Percentiles rank a stretch among this genome's conserved stretches.
These are phyloP conservation scores for Leptosphaerulina australis DNA, from an alignment of 2,329 filamentous ascomycete species.

Conservation along the genomic window DNA sequence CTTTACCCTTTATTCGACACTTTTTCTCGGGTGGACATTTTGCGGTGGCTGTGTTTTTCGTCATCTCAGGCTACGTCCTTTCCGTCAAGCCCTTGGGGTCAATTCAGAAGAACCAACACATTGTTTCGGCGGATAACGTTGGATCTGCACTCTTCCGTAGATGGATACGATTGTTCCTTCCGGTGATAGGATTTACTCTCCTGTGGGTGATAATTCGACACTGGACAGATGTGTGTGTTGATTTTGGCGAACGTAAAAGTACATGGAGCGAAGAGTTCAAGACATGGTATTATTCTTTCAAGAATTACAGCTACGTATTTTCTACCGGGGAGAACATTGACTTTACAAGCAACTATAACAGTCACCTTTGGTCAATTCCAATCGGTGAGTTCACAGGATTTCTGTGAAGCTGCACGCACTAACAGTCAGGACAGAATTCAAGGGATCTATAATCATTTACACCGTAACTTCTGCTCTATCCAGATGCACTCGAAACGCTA, in stretches of 20 bases:
- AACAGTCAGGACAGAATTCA: slow-evolving; percentile 36
- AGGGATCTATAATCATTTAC: slow-evolving; percentile 69
- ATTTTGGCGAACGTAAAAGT: slow-evolving; percentile 60
- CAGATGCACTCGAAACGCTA: slow-evolving; percentile 59
- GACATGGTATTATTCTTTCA: slow-evolving; percentile 49
- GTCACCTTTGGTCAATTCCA: slow-evolving; percentile 48
- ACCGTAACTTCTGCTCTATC: slow-evolving; percentile 63
- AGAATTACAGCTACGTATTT: slow-evolving; percentile 73
- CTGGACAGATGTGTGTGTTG: slow-evolving; percentile 34
- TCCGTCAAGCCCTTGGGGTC: slow-evolving; percentile 54
- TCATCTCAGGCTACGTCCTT: slow-evolving; percentile 61
- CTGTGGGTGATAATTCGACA: slow-evolving; percentile 62
- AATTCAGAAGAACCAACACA: slow-evolving; percentile 52
- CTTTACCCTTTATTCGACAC: slow-evolving; percentile 50
- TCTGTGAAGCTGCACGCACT: not conserved
- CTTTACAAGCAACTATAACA: slow-evolving; percentile 53
- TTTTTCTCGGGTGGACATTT: slow-evolving; percentile 60
- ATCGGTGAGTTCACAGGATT: slow-evolving; percentile 17
- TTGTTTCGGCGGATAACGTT: slow-evolving; percentile 51
- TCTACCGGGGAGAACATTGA: slow-evolving; percentile 61
- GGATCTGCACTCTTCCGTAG: slow-evolving; percentile 58
- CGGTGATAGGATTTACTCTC: slow-evolving; percentile 62
- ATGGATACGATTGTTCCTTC: slow-evolving; percentile 58
- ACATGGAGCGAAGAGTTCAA: slow-evolving; percentile 38
- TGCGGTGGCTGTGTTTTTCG: slow-evolving; percentile 62